These are phyloP conservation scores for Sungouiella blattae DNA, from an alignment of 805 yeast species.

Conservation along the genomic window DNA sequence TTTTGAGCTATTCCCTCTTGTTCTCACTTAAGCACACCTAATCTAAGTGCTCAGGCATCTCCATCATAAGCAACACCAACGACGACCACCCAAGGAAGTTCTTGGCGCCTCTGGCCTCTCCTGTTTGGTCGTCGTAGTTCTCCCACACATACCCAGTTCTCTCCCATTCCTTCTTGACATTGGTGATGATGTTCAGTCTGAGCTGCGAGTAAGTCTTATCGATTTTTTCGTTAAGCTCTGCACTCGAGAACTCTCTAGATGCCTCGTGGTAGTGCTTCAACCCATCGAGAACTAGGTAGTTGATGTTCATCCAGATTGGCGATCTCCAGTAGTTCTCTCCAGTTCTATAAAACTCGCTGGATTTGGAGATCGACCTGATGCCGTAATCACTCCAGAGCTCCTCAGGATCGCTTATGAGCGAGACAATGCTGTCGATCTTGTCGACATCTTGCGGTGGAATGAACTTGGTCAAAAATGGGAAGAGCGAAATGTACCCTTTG, in stretches of 20 bases:
- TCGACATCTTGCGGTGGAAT: constrained; percentile 43
- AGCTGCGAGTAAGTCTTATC: constrained; percentile 46
- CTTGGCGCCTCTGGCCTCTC: constrained; percentile 75
- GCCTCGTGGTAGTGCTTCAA: constrained; percentile 50
- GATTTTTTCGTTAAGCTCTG: constrained; percentile 39
- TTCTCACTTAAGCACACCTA: no score
- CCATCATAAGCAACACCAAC: constrained; percentile 74
- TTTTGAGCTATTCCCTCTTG: no score
- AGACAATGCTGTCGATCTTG: constrained; percentile 50
- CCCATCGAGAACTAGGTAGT: constrained; percentile 74
- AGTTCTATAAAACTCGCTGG: constrained; percentile 61
- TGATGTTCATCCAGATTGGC: constrained; percentile 88
- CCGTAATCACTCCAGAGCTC: constrained; percentile 79
- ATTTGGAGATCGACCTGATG: constrained; percentile 71
- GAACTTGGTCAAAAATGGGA: constrained; percentile 79
- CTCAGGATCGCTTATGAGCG: constrained; percentile 61
- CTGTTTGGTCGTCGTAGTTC: constrained; percentile 76
- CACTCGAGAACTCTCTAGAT: constrained; percentile 27
- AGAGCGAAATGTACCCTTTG: constrained; percentile 80
- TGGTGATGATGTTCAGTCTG: constrained; percentile 64
- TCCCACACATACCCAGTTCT: constrained; percentile 86
- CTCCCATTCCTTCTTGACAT: constrained; percentile 66
- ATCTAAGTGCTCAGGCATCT: constrained; percentile 69
- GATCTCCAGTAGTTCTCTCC: constrained; percentile 97
- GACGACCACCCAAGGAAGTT: constrained; percentile 96